Base-by-base conservation (phyloP, 331 rosid genomes). In the Rhamnella rubrinervis region DNA sequence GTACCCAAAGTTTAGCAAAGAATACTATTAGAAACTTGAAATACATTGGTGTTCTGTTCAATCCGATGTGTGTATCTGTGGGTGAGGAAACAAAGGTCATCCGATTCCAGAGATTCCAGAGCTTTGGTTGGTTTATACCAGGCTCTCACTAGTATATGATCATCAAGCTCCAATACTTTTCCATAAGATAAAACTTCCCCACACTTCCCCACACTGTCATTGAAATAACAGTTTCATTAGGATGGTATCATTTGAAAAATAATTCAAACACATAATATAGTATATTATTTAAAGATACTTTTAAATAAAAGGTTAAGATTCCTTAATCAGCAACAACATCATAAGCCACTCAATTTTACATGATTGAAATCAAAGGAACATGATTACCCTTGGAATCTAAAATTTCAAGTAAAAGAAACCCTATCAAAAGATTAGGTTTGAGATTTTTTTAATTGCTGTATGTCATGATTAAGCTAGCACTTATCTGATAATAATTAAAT, bases 391-490 rank as follows among this genome's bases (percentile, higher is more conserved):
- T 70, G 68, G 85, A 77, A 81, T 80, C 79, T 63, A 76, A 82
- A 86, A 75, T 41, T 31, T 31, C 75, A 74, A 81, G 68, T 64
- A 76, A 68, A 77, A 68, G 66, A 70, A 78, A 21, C 64, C 74
- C 66, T 55, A 80, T 63, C n/a, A 12, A 39, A 61, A 78, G 63
- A 76, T 72, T 51, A 65, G 23, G 41, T 51, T 71, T 67, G 55
- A 65, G 28, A 41, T 40, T 52, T 46, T 69, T 67, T 66, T 75
- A 65, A 71, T 40, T 59, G 71, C 68, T 71, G 62, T 60, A 64
- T 78, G 56, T 41, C 77, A 71, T 72, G 71, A 78, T 78, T 78
- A 70, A 78, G 80, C 77, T n/a, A 66, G 80, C 85, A 85, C 87
- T 82, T 81, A 72, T 78, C 59, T 25, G 61, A 72, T 76, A 82